Base-by-base conservation (phyloP, 2,329 filamentous ascomycete genomes). In the Colletotrichum sp. region DNA sequence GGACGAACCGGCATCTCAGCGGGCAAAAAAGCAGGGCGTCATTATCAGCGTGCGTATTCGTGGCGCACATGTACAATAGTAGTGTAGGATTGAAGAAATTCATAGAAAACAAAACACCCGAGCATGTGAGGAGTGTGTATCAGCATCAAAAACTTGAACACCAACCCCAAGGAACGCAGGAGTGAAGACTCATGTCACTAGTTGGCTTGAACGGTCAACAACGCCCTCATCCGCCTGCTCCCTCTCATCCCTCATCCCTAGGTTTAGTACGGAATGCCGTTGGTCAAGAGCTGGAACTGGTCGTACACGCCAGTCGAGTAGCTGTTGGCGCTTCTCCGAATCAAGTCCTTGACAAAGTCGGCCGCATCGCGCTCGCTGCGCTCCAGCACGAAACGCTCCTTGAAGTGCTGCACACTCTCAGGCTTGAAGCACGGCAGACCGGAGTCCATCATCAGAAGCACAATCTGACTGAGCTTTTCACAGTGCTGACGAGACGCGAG, bases 391-490 rank as follows among this genome's bases (percentile, higher is more conserved):
- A 99, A 98, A 16, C 97, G 88, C 79, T 98, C 95, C 76, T 91
- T 92, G 86, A 99, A 98, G 84, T 98, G 95, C 83, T 93, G 92
- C 75, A 99, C 93, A 15, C 94, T 98, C 83, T 98, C 95, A 0
- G 96, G 96, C 84, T 98, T 98, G 89, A 99, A 99, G 86, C 97
- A 99, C 8, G 97, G 97, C 79, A 99, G 84, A 1, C 97, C 97
- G 77, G 93, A 97, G 81, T 98, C 97, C 86, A 98, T 92, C 97
- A 99, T 99, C 80, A 98, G 89, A 75, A 94, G 89, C 24, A 99
- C 95, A 76, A 98, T 93, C 83, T 98, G 95, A 74, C 92, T 91
- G 62, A 99, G 88, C 86, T 98, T 97, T 79, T 97, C 94, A 75
- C 93, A 93, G 82, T 98, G 94, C 77, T 94, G 95, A 13, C 97